Base-by-base conservation (phyloP, 106 monocot genomes). In the Platanthera zijinensis region DNA sequence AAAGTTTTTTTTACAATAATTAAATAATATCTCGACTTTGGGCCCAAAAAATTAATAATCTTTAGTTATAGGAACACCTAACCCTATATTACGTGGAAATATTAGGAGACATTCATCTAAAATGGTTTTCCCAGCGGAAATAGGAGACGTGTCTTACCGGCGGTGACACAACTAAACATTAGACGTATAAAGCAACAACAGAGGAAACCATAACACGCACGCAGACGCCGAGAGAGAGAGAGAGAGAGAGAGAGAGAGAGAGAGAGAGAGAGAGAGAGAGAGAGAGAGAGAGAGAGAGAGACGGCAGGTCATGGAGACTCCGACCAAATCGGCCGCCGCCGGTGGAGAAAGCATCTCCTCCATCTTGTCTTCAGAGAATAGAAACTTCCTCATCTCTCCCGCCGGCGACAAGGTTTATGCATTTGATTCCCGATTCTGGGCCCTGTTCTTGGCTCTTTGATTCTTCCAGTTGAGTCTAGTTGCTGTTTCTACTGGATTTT, bases 351-450 rank as follows among this genome's bases (percentile, higher is more conserved):
- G 75, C 52, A 54, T 88, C 62, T 59, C 59, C 80, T 71, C 84
- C 51, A 10, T 85, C 22, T 49, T 88, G 75, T 74, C 80, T 25
- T 75, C 83, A 70, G 70, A 68, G 39, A 78, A 19, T 69, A 81
- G 85, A 62, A 83, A 80, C 32, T 88, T 83, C 69, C 85, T 88
- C 71, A 75, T 82, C 74, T 78, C 77, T 47, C 80, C 88, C 10
- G 57, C 84, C 12, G 82, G 82, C n/a, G 68, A 79, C n/a, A 80
- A 88, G 88, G 88, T 88, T 52, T 47, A 50, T 12, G 9, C 74
- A 11, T 9, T 39, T 46, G 15, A 19, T 49, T 49, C 19, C 51
- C 52, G 11, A 15, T 49, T 22, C 72, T n/a, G 19, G 21, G 21
- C 21, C 59, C n/a, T 15, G 3, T 13, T 68, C 17, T 77, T 14